Evolutionary conservation across 305 asterid species (phyloP).

Genomic region (Rubia peregrina): DNA sequence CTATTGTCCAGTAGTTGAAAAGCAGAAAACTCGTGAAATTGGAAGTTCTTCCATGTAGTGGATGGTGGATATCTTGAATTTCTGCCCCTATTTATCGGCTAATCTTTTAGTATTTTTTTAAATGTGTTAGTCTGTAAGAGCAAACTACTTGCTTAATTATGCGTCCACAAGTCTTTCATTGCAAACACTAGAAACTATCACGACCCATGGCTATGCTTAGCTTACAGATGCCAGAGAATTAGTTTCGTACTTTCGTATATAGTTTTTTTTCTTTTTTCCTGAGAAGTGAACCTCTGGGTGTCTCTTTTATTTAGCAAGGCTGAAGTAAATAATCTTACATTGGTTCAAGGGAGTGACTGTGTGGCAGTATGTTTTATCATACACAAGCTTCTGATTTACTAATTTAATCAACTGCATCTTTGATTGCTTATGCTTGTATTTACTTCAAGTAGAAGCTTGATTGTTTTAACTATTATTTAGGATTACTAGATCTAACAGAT

Average conservation of each 20-base stretch:
- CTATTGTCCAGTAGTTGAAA: neutral
- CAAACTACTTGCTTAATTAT: neutral
- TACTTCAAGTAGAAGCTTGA: neutral
- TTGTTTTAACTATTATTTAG: too few relatives aligned
- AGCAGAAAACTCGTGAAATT: neutral
- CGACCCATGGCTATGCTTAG: neutral
- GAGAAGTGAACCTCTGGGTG: neutral
- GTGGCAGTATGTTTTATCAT: neutral
- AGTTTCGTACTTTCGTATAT: neutral
- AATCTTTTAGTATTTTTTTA: too few relatives aligned
- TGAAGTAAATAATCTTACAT: neutral
- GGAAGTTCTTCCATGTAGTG: neutral
- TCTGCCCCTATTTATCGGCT: neutral
- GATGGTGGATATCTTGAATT: neutral
- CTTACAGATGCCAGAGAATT: neutral
- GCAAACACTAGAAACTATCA: neutral
- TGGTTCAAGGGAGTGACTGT: neutral
- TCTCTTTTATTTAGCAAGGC: neutral
- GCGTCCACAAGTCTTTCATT: neutral
- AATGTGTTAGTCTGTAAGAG: neutral
- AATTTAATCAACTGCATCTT: neutral
- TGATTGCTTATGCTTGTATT: neutral
- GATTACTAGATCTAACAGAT: neutral
- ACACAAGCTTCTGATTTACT: neutral
- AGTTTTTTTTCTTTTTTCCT: neutral